Evolutionary conservation across 441 rosid genomes (phyloP), one percentile per base, ranked within the genome.

Genomic region (Euphorbia celastroides): DNA sequence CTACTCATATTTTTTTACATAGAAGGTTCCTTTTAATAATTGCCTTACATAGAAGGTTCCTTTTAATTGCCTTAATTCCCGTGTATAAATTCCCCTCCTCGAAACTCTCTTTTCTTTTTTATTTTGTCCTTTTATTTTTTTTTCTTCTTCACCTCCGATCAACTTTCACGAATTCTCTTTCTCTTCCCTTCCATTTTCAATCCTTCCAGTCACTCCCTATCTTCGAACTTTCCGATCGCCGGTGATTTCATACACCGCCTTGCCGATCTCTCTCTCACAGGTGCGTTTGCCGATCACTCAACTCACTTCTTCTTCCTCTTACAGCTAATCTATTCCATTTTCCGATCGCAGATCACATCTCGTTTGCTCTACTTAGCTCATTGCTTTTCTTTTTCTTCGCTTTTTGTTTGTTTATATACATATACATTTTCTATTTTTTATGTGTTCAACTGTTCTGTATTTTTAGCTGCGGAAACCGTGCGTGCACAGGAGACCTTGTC

Each of bases 241-340:
- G 63, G 69, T 48, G 60, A 57, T 57, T 62, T 31, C 55, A 8
- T 56, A n/a, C 23, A 19, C 48, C 31, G 20, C 66, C 38, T 17
- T 50, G 2, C 69, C 65, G 78, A 72, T 82, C 77, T 72, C 63
- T 60, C 68, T 59, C 73, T 76, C 61, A 77, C 87, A 79, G 65
- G 93, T 93, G 83, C 83, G 86, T 79, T 75, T 82, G 87, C 78
- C 58, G 74, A 84, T 78, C 74, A 70, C 77, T 69, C 56, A 65
- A 67, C 80, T 69, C 48, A 2, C 60, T 70, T 70, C 32, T 60
- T 60, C 42, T 2, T 66, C 32, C 58, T 4, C 57, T 10, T 26
- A 8, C 50, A 10, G 46, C 65, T 70, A 46, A 75, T 70, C 60
- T 51, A 44, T 17, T n/a, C 36, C 42, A 16, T 70, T 36, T 60